Conservation (phyloP, 345 rosid species). For the Eucalyptus paniculata region DNA sequence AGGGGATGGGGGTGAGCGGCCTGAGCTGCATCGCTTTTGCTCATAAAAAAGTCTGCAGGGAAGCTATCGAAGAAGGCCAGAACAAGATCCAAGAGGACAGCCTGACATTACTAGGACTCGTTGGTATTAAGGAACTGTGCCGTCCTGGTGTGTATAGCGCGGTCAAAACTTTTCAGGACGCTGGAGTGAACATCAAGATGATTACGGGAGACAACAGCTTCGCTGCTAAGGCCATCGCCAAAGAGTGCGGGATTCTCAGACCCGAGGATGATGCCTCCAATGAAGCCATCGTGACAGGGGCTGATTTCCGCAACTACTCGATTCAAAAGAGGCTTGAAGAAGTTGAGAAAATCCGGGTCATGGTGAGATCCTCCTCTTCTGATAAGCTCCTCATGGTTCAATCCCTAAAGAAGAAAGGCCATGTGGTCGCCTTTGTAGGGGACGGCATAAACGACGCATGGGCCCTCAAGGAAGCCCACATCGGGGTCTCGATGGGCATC, state of each 20-base stretch:
- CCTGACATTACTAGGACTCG: no score
- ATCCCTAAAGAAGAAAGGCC: slow-evolving; percentile 47
- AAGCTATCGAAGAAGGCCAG: no score
- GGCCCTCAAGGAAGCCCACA: no score
- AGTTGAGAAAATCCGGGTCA: slow-evolving; percentile 13
- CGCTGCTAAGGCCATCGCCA: slow-evolving; percentile 72
- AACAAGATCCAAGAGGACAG: no score
- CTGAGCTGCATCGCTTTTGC: no score
- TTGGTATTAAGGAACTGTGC: no score
- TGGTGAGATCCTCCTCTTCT: slow-evolving; percentile 68
- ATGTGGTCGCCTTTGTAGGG: background rate
- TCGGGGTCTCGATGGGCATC: no score
- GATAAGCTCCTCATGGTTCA: slow-evolving; percentile 75
- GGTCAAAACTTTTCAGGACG: background rate
- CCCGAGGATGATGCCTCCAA: slow-evolving; percentile 4
- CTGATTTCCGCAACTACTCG: slow-evolving; percentile 16
- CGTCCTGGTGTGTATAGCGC: no score
- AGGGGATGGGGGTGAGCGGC: no score
- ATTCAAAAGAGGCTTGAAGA: slow-evolving; percentile 14
- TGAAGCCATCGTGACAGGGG: slow-evolving; percentile 49
- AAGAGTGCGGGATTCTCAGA: slow-evolving; percentile 56
- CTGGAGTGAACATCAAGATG: slow-evolving; percentile 69
- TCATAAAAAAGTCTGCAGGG: no score
- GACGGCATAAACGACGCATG: no score
- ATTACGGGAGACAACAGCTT: slow-evolving; percentile 56